A percentile compares a stretch with the other conserved stretches of the same genome.
These are phyloP conservation scores for Gentiana dahurica DNA, from an alignment of 257 asterid genomes.

Conservation along the genomic window DNA sequence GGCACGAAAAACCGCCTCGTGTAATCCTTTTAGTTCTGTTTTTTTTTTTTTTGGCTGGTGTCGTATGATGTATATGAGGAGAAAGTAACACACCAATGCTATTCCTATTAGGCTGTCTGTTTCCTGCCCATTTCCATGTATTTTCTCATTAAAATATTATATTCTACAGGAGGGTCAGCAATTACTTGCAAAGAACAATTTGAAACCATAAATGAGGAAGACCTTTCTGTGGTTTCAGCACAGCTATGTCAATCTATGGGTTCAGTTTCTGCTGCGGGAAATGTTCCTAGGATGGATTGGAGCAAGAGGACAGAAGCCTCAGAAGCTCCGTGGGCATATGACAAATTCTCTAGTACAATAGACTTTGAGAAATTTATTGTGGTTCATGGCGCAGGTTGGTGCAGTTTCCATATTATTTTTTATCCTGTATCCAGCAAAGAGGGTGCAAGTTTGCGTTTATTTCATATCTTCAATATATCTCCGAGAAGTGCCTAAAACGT, in stretches of 20 bases:
- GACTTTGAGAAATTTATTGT: constrained; percentile 48
- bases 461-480: too few species aligned
- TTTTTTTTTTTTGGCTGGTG: not conserved
- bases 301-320: constrained; percentile 66
- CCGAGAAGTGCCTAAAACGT: not conserved
- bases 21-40: not conserved
- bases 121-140: not conserved
- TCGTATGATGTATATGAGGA: not conserved
- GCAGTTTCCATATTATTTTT: not conserved
- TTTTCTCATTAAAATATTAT: not conserved
- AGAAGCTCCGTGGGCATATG: constrained; percentile 27
- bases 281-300: constrained; percentile 77
- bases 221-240: constrained; percentile 47
- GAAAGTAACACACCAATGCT: not conserved
- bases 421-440: not conserved
- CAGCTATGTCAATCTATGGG: constrained; percentile 74
- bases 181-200: constrained; percentile 76
- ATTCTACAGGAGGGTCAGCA: constrained; percentile 78
- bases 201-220: constrained; percentile 64
- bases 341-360: constrained; percentile 28
- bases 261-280: constrained; percentile 26
- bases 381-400: constrained; percentile 94
- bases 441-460: too few species aligned
- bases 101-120: not conserved
- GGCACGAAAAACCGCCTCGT: not conserved